Percentiles rank a stretch among this genome's conserved stretches.
These are phyloP conservation scores for Blastobotrys indianensis DNA, from an alignment of 1,139 yeast genomes.

Conservation along the genomic window DNA sequence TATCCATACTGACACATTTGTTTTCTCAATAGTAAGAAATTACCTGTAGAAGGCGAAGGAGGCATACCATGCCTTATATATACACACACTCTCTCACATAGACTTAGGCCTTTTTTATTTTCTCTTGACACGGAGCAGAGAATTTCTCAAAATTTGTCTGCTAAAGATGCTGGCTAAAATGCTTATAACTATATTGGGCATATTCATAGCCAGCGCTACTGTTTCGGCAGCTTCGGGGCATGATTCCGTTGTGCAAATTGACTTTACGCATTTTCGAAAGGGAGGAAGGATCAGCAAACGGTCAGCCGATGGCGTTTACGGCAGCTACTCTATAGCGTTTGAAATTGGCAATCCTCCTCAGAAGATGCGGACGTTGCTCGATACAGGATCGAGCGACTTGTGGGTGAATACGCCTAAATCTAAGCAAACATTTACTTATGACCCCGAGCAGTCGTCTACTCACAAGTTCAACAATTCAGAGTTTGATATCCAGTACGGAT, in stretches of 20 bases:
- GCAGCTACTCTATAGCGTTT: conserved; percentile 32
- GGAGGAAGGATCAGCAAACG: conserved; percentile 8
- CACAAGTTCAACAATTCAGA: conserved; percentile 18
- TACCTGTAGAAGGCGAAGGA: no score
- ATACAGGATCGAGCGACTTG: conserved; percentile 44
- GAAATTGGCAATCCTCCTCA: conserved; percentile 41
- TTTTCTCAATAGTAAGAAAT: no score
- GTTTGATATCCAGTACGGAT: conserved; percentile 25
- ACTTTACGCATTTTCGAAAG: conserved; percentile 8
- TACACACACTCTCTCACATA: no score
- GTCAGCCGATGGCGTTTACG: conserved; percentile 11
- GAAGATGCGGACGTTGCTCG: conserved; percentile 36
- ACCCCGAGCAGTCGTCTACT: conserved; percentile 22
- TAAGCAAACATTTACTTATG: conserved; percentile 18
- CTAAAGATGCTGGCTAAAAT: no score
- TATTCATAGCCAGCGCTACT: no score
- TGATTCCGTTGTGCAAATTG: conserved; percentile 1
- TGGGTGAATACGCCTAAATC: conserved; percentile 38
- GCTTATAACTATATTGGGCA: no score
- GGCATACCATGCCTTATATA: no score
- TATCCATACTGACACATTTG: no score
- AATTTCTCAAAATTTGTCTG: no score
- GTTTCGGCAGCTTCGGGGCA: no score
- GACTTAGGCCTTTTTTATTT: no score
- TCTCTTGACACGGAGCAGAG: no score